Percentiles rank a stretch among this genome's conserved stretches.
Evolutionary conservation across 176 grass and related monocot genomes (phyloP).

Genomic region (Carex pumila): DNA sequence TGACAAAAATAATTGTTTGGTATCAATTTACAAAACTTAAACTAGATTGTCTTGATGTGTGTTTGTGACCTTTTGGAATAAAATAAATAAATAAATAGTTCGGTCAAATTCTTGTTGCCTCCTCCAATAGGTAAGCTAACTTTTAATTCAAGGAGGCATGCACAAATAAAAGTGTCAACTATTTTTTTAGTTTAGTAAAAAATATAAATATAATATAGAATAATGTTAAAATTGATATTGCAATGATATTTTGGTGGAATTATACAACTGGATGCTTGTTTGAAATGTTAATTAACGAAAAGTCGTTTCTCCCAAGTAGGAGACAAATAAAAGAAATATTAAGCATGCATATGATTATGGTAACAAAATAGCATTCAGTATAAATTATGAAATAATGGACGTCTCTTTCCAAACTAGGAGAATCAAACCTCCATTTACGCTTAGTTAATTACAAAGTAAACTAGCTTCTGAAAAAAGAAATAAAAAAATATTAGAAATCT

Average conservation of each 20-base stretch:
- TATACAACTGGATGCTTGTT: not conserved
- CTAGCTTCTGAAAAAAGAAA: not conserved
- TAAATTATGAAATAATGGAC: not conserved
- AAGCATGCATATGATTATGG: not conserved
- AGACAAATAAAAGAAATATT: not conserved
- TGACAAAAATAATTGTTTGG: not conserved
- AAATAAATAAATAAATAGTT: not conserved
- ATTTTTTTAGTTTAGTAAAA: no score
- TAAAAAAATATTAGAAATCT: not conserved
- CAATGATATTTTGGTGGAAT: not conserved
- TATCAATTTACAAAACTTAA: not conserved
- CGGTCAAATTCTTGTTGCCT: not conserved
- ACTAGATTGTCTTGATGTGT: not conserved
- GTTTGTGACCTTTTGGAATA: not conserved
- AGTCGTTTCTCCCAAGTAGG: not conserved
- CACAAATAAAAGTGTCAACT: not conserved
- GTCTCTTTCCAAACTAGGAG: not conserved
- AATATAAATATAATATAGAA: no score
- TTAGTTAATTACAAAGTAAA: not conserved
- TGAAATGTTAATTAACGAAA: not conserved
- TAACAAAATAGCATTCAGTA: not conserved
- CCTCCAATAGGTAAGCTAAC: not conserved
- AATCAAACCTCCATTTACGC: not conserved
- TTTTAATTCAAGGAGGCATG: not conserved
- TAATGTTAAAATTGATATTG: not conserved